A percentile compares a stretch with the other conserved stretches of the same genome.
phyloP scores from a whole-genome alignment of 129 eudicot genomes.

The Flaveria bidentis region DNA sequence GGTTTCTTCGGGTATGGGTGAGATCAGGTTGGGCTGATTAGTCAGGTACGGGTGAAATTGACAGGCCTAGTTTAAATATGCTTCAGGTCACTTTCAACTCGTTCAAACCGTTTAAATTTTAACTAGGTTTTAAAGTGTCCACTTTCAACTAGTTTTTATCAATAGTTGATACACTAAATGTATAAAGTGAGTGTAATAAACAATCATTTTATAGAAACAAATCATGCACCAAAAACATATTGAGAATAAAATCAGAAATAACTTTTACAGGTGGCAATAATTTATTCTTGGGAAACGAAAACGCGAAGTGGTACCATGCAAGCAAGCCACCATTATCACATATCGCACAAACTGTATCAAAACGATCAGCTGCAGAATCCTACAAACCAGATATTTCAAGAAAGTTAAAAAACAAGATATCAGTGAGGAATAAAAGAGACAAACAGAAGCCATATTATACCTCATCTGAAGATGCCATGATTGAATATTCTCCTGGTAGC shows the following conservation, averaged over 20 bases:
- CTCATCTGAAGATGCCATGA: constrained; percentile 80
- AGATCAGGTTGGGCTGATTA: too few species aligned
- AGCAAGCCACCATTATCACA: constrained; percentile 82
- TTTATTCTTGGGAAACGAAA: not conserved
- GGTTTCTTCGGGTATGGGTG: too few species aligned
- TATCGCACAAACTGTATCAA: constrained; percentile 75
- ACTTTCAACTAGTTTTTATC: not conserved
- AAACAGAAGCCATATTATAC: constrained; percentile 31
- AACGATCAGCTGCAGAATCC: constrained; percentile 52
- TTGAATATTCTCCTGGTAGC: constrained; percentile 9
- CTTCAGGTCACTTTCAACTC: not conserved
- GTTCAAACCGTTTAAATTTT: not conserved
- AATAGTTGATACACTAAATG: not conserved
- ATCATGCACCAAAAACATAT: too few species aligned
- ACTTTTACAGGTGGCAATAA: not conserved
- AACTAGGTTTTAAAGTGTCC: not conserved
- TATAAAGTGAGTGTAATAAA: not conserved
- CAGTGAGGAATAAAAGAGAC: constrained; percentile 11
- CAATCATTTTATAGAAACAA: too few species aligned
- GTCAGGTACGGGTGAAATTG: too few species aligned
- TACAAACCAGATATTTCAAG: constrained; percentile 29
- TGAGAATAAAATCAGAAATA: too few species aligned
- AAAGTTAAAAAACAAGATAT: constrained; percentile 20
- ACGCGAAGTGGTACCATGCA: constrained; percentile 45
- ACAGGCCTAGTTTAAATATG: not conserved